Evolutionary conservation across 2,329 filamentous ascomycete genomes (phyloP).

Genomic region (Exophiala alcalophila): DNA sequence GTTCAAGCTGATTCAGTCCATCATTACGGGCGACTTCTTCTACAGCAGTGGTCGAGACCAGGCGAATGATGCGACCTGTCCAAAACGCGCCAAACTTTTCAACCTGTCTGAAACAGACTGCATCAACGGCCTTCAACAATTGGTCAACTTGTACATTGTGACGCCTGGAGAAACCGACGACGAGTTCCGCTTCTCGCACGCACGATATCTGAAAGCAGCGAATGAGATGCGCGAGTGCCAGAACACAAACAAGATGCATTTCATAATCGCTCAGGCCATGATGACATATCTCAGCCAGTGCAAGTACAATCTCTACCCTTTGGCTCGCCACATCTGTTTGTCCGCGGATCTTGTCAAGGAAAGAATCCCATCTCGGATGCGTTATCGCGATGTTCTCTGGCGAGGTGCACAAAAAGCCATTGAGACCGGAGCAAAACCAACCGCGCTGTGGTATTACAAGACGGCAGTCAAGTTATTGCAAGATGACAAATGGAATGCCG

Average conservation of each 20-base stretch:
- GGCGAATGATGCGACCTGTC: constrained; percentile 37
- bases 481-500: constrained; percentile 70
- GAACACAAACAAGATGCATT: constrained; percentile 78
- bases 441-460: constrained; percentile 77
- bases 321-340: constrained; percentile 77
- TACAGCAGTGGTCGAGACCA: constrained; percentile 45
- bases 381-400: constrained; percentile 73
- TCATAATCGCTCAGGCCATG: constrained; percentile 77
- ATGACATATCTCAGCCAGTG: constrained; percentile 67
- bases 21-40: constrained; percentile 73
- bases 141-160: constrained; percentile 76
- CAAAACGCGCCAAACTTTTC: constrained; percentile 47
- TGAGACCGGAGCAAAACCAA: constrained; percentile 78
- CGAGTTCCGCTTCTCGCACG: constrained; percentile 82
- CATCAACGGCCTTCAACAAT: constrained; percentile 74
- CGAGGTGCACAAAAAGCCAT: constrained; percentile 74
- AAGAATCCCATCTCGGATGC: constrained; percentile 57
- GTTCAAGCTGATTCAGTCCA: constrained; percentile 72
- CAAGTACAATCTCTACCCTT: constrained; percentile 64
- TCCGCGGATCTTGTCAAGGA: constrained; percentile 71
- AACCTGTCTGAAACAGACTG: constrained; percentile 65
- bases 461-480: constrained; percentile 77
- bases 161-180: constrained; percentile 81
- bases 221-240: constrained; percentile 64
- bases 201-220: constrained; percentile 78